Evolutionary conservation across 805 yeast genomes (phyloP).

Genomic region (Komagataella pastoris): DNA sequence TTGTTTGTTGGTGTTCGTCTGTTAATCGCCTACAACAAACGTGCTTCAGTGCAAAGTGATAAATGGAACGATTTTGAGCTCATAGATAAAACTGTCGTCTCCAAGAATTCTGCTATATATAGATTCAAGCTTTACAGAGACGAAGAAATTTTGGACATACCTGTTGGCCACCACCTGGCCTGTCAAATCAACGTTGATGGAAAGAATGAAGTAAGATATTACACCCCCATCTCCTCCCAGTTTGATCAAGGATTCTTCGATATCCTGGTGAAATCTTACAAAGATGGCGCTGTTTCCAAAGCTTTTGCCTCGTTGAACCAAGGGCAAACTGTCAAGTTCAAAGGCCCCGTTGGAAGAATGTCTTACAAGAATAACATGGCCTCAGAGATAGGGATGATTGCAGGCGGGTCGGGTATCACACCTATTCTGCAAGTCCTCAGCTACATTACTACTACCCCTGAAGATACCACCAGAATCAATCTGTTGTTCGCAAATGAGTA

Average conservation of each 20-base stretch:
- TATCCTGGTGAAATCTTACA: conserved; percentile 62
- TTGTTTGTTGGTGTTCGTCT: conserved; percentile 23
- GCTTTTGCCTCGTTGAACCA: conserved; percentile 48
- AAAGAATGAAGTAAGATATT: conserved; percentile 47
- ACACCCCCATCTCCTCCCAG: conserved; percentile 64
- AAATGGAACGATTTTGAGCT: conserved; percentile 57
- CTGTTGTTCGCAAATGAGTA: conserved; percentile 65
- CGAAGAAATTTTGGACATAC: conserved; percentile 48
- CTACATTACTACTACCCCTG: conserved; percentile 54
- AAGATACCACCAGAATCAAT: conserved; percentile 46
- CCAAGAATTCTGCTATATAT: conserved; percentile 61
- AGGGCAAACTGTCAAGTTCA: conserved; percentile 56
- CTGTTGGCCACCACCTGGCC: conserved; percentile 68
- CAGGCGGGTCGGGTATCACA: conserved; percentile 86
- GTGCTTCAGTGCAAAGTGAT: conserved; percentile 27
- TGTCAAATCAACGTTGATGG: conserved; percentile 34
- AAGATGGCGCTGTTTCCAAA: conserved; percentile 57
- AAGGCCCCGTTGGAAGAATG: conserved; percentile 74
- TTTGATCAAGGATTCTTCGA: conserved; percentile 66
- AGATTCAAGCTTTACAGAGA: conserved; percentile 53
- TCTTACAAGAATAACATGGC: conserved; percentile 44
- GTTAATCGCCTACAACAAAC: conserved; percentile 19
- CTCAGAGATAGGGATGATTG: conserved; percentile 52
- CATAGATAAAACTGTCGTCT: conserved; percentile 59
- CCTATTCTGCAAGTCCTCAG: conserved; percentile 78